These are phyloP conservation scores for Rhodosporidiobolus sp. DNA, from an alignment of 768 basidiomycete genomes.

Conservation along the genomic window DNA sequence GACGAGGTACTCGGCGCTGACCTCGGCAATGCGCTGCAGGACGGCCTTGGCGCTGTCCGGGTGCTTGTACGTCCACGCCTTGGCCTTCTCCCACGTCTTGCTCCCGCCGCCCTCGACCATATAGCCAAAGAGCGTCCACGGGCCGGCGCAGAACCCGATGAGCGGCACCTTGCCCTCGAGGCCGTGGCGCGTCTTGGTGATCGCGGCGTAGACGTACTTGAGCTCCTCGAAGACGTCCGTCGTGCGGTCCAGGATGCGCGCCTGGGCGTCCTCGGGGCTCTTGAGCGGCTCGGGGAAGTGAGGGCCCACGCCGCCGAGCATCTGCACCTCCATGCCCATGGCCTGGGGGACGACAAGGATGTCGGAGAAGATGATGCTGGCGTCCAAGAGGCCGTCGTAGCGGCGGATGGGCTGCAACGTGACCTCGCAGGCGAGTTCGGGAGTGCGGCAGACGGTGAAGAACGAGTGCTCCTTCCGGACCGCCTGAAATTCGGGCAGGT, in stretches of 20 bases:
- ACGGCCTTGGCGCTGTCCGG: constrained; percentile 78
- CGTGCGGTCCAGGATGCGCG: constrained; percentile 72
- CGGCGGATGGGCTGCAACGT: constrained; percentile 91
- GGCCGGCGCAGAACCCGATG: constrained; percentile 95
- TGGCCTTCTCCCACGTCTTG: constrained; percentile 84
- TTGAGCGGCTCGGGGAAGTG: constrained; percentile 80
- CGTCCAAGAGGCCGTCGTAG: constrained; percentile 81
- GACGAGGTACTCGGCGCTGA: constrained; percentile 83
- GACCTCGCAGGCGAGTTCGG: constrained; percentile 79
- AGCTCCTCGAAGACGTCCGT: constrained; percentile 70
- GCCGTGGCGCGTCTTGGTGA: constrained; percentile 74
- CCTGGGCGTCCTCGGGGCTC: constrained; percentile 68
- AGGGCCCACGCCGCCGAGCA: constrained; percentile 79
- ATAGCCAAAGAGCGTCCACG: constrained; percentile 96
- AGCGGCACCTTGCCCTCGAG: constrained; percentile 86
- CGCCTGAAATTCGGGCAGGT: constrained; percentile 70
- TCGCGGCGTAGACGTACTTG: constrained; percentile 86
- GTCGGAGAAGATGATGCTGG: constrained; percentile 96
- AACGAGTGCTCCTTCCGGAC: constrained; percentile 83
- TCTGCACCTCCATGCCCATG: constrained; percentile 84
- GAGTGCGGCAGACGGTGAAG: constrained; percentile 90
- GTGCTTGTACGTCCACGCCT: constrained; percentile 90
- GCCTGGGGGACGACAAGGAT: constrained; percentile 98
- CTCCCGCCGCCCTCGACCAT: constrained; percentile 97
- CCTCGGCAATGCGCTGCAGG: constrained; percentile 73